These are phyloP conservation scores for Diaporthe helianthi DNA, from an alignment of 2,329 filamentous ascomycete species.

Conservation along the genomic window DNA sequence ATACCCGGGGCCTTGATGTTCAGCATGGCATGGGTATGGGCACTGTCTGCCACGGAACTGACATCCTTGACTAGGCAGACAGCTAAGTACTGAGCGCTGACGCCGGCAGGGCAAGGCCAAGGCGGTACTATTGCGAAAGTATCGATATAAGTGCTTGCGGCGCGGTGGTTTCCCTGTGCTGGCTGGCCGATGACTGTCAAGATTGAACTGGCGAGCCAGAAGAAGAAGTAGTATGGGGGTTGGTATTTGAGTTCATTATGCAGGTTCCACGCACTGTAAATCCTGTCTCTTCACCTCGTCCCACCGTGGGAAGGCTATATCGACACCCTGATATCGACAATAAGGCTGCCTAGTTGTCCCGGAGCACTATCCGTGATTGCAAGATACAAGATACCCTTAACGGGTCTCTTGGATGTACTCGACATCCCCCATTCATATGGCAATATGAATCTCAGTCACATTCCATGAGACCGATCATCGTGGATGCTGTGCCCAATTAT, in stretches of 20 bases:
- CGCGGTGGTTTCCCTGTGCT: neutral
- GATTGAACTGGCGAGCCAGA: neutral
- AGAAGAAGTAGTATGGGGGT: neutral
- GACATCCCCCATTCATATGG: no score
- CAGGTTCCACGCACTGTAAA: neutral
- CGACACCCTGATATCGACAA: no score
- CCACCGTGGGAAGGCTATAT: neutral
- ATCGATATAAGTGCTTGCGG: neutral
- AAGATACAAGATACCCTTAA: conserved; percentile 10
- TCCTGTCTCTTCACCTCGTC: neutral
- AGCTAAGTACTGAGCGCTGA: neutral
- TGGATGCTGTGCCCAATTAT: no score
- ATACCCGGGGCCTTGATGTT: neutral
- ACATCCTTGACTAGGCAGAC: neutral
- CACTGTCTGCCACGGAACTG: neutral
- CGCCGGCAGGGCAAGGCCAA: neutral
- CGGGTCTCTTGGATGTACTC: neutral
- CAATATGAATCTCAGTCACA: no score
- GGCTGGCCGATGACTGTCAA: neutral
- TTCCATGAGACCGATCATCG: no score
- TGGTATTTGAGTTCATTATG: neutral
- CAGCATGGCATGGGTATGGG: neutral
- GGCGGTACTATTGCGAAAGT: neutral
- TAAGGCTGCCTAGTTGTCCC: neutral
- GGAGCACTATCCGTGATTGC: conserved; percentile 31